Conservation (phyloP, 2,329 filamentous ascomycete species). For the Cladosporium cucumerinum region DNA sequence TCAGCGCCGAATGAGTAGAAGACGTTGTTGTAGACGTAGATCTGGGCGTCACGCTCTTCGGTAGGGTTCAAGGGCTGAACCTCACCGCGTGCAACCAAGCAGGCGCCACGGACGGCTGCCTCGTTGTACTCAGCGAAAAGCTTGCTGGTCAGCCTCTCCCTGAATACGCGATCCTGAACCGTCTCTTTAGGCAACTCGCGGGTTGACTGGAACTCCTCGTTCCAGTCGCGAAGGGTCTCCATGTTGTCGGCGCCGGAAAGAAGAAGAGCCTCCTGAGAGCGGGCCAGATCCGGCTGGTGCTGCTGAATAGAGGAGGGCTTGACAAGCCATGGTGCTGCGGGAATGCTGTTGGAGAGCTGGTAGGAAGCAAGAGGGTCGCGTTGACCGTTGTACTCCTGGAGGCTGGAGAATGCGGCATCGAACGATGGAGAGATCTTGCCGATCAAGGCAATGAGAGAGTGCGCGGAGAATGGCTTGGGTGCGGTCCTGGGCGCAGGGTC, state of each 20-base stretch:
- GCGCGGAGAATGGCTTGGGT: constrained; percentile 74
- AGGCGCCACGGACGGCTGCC: constrained; percentile 84
- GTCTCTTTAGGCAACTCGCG: constrained; percentile 89
- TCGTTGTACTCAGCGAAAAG: constrained; percentile 98
- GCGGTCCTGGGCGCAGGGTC: constrained; percentile 78
- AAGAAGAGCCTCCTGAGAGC: constrained; percentile 89
- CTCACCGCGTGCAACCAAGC: constrained; percentile 88
- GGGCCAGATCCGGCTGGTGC: constrained; percentile 81
- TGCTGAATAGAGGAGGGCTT: constrained; percentile 62
- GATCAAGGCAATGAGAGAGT: constrained; percentile 82
- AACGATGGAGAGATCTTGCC: constrained; percentile 81
- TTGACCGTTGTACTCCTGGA: constrained; percentile 80
- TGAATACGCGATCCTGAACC: constrained; percentile 92
- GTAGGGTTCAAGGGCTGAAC: constrained; percentile 93
- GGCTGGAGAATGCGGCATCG: constrained; percentile 65
- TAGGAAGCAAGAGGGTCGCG: constrained; percentile 89
- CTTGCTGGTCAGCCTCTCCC: constrained; percentile 89
- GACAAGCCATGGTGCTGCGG: constrained; percentile 88
- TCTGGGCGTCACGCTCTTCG: constrained; percentile 87
- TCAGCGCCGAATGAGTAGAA: constrained; percentile 99
- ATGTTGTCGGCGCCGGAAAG: constrained; percentile 89
- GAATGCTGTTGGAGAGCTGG: constrained; percentile 92
- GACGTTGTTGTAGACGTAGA: constrained; percentile 99
- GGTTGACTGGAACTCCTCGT: constrained; percentile 97
- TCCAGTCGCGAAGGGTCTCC: constrained; percentile 95